Evolutionary conservation across 192 early-diverging fungal species (phyloP).

Genomic region (Rhizophagus sp.): DNA sequence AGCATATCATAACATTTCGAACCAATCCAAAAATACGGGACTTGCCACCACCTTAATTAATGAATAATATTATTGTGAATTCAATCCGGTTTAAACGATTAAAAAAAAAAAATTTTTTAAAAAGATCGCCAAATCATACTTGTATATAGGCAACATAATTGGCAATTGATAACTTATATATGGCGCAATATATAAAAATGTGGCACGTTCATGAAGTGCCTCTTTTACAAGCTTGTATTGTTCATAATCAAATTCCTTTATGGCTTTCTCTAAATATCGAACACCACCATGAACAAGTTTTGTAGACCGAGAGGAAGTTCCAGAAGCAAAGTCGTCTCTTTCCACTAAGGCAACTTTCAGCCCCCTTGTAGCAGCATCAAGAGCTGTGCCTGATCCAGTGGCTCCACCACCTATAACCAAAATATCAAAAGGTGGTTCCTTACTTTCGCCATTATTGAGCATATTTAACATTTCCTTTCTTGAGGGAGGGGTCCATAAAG

Average conservation of each 20-base stretch:
- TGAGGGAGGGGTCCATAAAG: conserved; percentile 75
- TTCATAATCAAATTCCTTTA: conserved; percentile 91
- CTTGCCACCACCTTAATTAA: conserved; percentile 81
- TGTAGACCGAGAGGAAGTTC: conserved; percentile 89
- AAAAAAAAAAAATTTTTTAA: neutral
- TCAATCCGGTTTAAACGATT: neutral
- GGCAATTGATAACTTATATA: conserved; percentile 91
- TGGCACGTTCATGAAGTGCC: conserved; percentile 92
- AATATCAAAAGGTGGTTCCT: conserved; percentile 68
- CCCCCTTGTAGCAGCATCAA: conserved; percentile 93
- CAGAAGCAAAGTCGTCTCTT: conserved; percentile 92
- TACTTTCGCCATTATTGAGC: conserved; percentile 48
- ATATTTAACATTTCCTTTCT: conserved; percentile 70
- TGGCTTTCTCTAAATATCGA: conserved; percentile 94
- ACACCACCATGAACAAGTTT: conserved; percentile 98
- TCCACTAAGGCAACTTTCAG: conserved; percentile 93
- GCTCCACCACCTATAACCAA: conserved; percentile 94
- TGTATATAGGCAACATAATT: conserved; percentile 93
- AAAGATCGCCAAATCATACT: conserved; percentile 45
- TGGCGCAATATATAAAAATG: conserved; percentile 95
- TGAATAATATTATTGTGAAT: conserved; percentile 17
- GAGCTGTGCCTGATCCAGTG: conserved; percentile 87
- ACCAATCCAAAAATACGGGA: conserved; percentile 96
- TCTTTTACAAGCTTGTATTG: conserved; percentile 96
- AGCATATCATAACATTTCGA: conserved; percentile 91